Evolutionary conservation across 2,329 filamentous ascomycete genomes (phyloP).

Genomic region (Fusarium caatingaense): DNA sequence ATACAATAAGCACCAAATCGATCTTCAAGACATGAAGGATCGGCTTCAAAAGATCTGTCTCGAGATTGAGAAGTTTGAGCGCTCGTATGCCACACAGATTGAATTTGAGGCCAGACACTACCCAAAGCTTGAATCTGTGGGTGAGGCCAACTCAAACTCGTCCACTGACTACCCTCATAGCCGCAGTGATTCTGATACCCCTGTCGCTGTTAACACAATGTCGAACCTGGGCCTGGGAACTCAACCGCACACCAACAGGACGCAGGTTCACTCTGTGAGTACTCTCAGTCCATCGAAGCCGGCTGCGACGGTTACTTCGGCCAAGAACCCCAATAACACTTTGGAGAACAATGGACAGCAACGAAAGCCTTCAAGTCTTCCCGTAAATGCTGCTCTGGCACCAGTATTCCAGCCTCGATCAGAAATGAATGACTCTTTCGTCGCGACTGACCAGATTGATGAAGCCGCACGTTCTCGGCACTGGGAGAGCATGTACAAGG

Average conservation of each 20-base stretch:
- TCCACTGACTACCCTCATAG: slow-evolving; percentile 11
- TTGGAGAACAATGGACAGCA: slow-evolving; percentile 44
- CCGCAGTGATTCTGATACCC: slow-evolving; percentile 10
- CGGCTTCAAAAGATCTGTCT: slow-evolving; percentile 54
- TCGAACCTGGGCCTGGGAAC: slow-evolving; percentile 9
- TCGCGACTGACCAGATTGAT: slow-evolving; percentile 20
- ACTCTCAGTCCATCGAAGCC: slow-evolving; percentile 49
- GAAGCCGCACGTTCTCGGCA: slow-evolving; percentile 14
- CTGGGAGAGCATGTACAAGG: slow-evolving; percentile 18
- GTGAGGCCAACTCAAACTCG: slow-evolving; percentile 26
- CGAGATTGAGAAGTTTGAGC: slow-evolving; percentile 63
- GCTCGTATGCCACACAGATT: slow-evolving; percentile 57
- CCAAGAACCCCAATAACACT: slow-evolving; percentile 34
- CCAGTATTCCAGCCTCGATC: slow-evolving; percentile 61
- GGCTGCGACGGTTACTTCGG: slow-evolving; percentile 33
- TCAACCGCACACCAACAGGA: slow-evolving; percentile 21
- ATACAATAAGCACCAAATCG: slow-evolving; percentile 72
- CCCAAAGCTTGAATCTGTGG: slow-evolving; percentile 50
- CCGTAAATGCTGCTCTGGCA: slow-evolving; percentile 60
- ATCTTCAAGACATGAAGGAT: slow-evolving; percentile 64
- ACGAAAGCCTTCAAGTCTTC: slow-evolving; percentile 53
- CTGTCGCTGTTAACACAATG: background rate
- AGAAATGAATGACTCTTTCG: slow-evolving; percentile 35
- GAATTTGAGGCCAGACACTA: slow-evolving; percentile 59
- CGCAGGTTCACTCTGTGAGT: slow-evolving; percentile 33